Evolutionary conservation across 108 stramenopile genomes (phyloP), one percentile per base, ranked within the genome.

Genomic region (Cyclotella distinguenda): DNA sequence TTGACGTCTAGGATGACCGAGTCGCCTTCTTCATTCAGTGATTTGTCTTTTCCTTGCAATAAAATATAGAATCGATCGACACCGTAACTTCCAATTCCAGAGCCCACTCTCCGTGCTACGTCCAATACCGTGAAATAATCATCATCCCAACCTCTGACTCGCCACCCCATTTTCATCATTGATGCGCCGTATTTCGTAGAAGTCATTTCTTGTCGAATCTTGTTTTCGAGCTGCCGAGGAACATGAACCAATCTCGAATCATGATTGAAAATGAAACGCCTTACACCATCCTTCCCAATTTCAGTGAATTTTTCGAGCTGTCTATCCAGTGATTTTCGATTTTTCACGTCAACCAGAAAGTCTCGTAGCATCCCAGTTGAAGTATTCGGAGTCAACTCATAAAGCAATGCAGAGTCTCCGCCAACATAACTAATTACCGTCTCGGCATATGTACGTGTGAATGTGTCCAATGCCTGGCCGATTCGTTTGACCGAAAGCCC

Each of bases 21-120:
- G 2, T 49, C 64, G 11, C 62, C 71, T 6, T 43, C 64, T 15
- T 49, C 55, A 0, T 73, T 74, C 15, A 81, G 48, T 23, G 66
- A 54, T 39, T 57, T 66, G 47, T 81, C 82, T 52, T 50, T 50
- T 28, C 83, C 85, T 48, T 77, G 72, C 13, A 86, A 47, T 35
- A 86, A 48, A 13, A 86, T 78, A 57, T 84, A 86, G 68, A 68
- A 86, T 22, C 86, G 73, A 77, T 82, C 81, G 31, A 86, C 86
- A 21, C 86, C 86, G 28, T 53, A 84, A 45, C 68, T 72, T 15
- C 82, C 86, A 30, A 83, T 57, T 4, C 86, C 86, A 2, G 69
- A 68, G 11, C 85, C 85, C 54, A 82, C 52, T 15, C 86, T 75
- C 15, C 57, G 39, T 0, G 81, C 86, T 22, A 86, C 67, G 51